These are phyloP conservation scores for Podila horticola DNA, from an alignment of 192 early-diverging fungal species.

Conservation along the genomic window DNA sequence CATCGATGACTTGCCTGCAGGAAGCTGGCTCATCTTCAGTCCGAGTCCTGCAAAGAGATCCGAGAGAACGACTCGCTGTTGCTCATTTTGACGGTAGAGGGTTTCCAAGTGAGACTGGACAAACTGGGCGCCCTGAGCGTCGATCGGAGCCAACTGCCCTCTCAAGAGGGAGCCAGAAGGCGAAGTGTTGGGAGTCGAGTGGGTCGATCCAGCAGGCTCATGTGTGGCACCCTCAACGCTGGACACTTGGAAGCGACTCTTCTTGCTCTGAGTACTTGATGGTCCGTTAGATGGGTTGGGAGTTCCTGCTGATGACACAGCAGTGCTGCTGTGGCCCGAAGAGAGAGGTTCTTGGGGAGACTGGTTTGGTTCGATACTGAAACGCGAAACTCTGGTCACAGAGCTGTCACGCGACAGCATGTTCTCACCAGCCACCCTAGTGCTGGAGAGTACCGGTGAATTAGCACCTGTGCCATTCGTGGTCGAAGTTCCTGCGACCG, in stretches of 20 bases:
- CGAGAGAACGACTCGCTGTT: constrained; percentile 47
- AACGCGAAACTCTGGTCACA: constrained; percentile 14
- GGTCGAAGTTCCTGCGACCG: background rate
- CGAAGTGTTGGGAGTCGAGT: constrained; percentile 52
- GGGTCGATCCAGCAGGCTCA: constrained; percentile 32
- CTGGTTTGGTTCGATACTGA: constrained; percentile 16
- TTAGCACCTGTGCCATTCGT: constrained; percentile 10
- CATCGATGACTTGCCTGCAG: constrained; percentile 1
- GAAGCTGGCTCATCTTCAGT: constrained; percentile 7
- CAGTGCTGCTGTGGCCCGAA: constrained; percentile 7
- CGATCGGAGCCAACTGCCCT: constrained; percentile 37
- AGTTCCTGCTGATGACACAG: constrained; percentile 8
- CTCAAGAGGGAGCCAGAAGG: constrained; percentile 48
- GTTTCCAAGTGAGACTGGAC: constrained; percentile 47
- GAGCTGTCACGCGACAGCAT: constrained; percentile 18
- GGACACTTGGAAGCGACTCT: constrained; percentile 43
- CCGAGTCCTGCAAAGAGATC: constrained; percentile 45
- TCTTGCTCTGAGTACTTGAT: constrained; percentile 30
- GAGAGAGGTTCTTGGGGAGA: background rate
- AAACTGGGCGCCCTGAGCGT: constrained; percentile 16
- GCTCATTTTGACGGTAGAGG: constrained; percentile 61
- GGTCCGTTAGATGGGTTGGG: constrained; percentile 14
- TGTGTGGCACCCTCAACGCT: constrained; percentile 26
- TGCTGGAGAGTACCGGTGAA: constrained; percentile 23
- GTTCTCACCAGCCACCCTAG: constrained; percentile 1